Evolutionary conservation across 306 rosid species (phyloP).

Genomic region (Quercus dentata): DNA sequence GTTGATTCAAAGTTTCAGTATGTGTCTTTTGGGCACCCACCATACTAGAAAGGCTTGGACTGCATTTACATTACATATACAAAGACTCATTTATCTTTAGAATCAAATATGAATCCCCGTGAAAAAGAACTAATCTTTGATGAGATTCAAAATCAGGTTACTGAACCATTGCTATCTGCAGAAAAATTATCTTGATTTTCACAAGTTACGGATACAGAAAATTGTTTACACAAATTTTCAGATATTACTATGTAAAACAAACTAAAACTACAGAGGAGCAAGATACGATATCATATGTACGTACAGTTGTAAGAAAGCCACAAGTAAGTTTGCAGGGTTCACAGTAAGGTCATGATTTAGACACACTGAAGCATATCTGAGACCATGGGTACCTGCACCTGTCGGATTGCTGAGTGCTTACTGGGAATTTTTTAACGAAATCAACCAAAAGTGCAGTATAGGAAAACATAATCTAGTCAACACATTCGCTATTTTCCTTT

Average conservation of each 20-base stretch:
- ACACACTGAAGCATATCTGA: background rate
- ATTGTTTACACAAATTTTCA: background rate
- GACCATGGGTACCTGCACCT: constrained; percentile 27
- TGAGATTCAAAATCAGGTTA: background rate
- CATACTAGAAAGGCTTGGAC: constrained; percentile 89
- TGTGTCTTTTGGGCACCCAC: constrained; percentile 93
- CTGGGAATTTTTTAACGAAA: constrained; percentile 53
- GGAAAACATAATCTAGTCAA: constrained; percentile 60
- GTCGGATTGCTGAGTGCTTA: constrained; percentile 54
- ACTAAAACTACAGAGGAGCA: background rate
- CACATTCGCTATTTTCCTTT: constrained; percentile 47
- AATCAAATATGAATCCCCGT: background rate
- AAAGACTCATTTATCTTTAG: background rate
- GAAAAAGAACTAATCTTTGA: background rate
- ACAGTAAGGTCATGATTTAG: background rate
- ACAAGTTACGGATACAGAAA: background rate
- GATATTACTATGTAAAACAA: background rate
- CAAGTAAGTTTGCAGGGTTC: no score
- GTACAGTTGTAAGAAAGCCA: background rate
- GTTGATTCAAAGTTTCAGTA: constrained; percentile 48
- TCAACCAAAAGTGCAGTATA: constrained; percentile 71
- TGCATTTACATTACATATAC: constrained; percentile 46
- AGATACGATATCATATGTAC: background rate
- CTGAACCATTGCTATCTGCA: background rate
- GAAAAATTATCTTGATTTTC: background rate